Evolutionary conservation across 2,329 filamentous ascomycete genomes (phyloP).

Genomic region (Fusarium luffae): DNA sequence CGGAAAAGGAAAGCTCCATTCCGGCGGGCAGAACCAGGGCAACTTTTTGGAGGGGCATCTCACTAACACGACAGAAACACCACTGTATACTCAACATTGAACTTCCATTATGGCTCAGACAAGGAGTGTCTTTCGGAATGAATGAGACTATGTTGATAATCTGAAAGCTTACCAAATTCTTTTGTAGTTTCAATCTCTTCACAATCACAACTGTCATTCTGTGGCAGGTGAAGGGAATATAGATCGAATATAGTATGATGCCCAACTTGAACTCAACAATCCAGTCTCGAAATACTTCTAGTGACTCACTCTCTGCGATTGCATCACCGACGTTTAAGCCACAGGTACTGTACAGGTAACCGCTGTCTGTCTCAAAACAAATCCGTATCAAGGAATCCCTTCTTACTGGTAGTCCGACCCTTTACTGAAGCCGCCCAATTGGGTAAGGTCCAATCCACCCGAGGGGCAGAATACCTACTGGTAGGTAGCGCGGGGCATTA

Average conservation of each 20-base stretch:
- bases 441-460: background rate
- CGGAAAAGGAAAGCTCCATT: slow-evolving; percentile 15
- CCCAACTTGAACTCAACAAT: background rate
- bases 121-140: background rate
- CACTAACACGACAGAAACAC: slow-evolving; percentile 1
- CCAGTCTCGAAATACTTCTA: background rate
- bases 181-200: background rate
- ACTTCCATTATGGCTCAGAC: background rate
- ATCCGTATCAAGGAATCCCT: background rate
- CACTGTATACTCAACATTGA: background rate
- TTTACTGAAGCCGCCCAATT: background rate
- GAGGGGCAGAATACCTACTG: slow-evolving; percentile 4
- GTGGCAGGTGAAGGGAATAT: background rate
- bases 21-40: slow-evolving; percentile 5
- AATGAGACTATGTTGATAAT: background rate
- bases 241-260: background rate
- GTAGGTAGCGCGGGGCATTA: background rate
- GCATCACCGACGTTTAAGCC: background rate
- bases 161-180: background rate
- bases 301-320: background rate
- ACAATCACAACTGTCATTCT: background rate
- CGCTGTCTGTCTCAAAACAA: background rate
- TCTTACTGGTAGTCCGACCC: background rate
- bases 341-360: background rate
- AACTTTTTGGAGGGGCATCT: slow-evolving; percentile 13